A percentile compares a stretch with the other conserved stretches of the same genome.
Conservation (phyloP, 2,329 filamentous ascomycete genomes). For the Aspergillus oerlinghausenensis region DNA sequence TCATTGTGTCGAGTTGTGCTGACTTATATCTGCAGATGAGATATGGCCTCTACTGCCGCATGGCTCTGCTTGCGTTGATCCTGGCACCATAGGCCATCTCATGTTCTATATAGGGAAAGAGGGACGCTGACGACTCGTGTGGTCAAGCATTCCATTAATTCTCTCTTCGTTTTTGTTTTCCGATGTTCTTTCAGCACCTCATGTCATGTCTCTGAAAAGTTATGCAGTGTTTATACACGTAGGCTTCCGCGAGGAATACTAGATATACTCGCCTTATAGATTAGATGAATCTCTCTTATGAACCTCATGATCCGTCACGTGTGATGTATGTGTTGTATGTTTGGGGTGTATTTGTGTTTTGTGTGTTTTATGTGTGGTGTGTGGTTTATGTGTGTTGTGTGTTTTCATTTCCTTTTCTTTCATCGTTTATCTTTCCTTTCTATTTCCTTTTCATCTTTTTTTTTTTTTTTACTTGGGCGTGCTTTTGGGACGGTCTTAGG, state of each 20-base stretch:
- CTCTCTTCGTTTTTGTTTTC: conserved; percentile 18
- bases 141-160: conserved; percentile 11
- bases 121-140: conserved; percentile 8
- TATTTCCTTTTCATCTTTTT: conserved; percentile 6
- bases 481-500: neutral
- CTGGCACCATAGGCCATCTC: conserved; percentile 54
- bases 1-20: conserved; percentile 27
- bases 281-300: conserved; percentile 35
- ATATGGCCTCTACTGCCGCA: conserved; percentile 95
- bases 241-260: conserved; percentile 23
- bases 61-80: conserved; percentile 92
- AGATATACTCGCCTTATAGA: conserved; percentile 29
- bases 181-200: conserved; percentile 13
- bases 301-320: conserved; percentile 29
- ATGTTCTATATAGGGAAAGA: conserved; percentile 13
- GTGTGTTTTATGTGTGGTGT: conserved; percentile 15
- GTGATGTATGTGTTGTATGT: conserved; percentile 26
- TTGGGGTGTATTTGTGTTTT: conserved; percentile 17
- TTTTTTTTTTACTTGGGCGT: conserved; percentile 9
- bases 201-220: conserved; percentile 24
- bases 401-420: conserved; percentile 8
- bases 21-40: conserved; percentile 66
- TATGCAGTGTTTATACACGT: conserved; percentile 28
- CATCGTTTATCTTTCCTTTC: conserved; percentile 4
- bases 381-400: conserved; percentile 17